Conservation (phyloP, 108 stramenopile genomes). For the Nannochloropsis oceanica region DNA sequence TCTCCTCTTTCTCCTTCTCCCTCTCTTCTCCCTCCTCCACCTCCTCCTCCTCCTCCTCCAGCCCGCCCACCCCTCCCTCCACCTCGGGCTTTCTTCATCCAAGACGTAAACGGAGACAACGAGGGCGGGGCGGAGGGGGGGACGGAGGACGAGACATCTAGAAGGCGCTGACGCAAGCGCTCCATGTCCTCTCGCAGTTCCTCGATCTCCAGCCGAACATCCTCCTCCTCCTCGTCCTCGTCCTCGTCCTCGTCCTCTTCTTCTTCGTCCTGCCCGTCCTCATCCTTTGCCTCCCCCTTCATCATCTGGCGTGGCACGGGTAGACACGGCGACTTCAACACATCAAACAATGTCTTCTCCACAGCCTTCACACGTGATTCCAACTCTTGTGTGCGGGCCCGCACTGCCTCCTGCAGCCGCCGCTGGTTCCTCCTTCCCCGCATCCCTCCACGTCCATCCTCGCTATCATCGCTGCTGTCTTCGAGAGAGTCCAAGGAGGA, state of each 20-base stretch:
- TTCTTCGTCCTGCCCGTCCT: not conserved
- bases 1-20: not conserved
- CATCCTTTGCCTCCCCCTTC: not conserved
- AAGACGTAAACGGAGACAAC: too few species aligned
- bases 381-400: not conserved
- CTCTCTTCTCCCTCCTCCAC: not conserved
- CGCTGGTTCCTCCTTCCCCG: not conserved
- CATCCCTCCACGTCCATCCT: not conserved
- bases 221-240: not conserved
- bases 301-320: not conserved
- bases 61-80: too few species aligned
- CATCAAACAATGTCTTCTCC: not conserved
- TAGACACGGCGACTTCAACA: not conserved
- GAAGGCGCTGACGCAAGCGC: not conserved
- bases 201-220: not conserved
- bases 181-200: not conserved
- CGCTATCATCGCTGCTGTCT: not conserved
- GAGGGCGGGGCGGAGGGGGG: too few species aligned
- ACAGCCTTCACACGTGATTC: not conserved
- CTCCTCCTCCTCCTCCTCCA: not conserved
- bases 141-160: too few species aligned
- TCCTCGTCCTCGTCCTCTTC: not conserved
- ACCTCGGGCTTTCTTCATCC: too few species aligned
- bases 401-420: not conserved
- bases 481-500: not conserved